Evolutionary conservation across 139 green algal species (phyloP), one percentile per base, ranked within the genome.

Genomic region (Diplosphaera chodatii): DNA sequence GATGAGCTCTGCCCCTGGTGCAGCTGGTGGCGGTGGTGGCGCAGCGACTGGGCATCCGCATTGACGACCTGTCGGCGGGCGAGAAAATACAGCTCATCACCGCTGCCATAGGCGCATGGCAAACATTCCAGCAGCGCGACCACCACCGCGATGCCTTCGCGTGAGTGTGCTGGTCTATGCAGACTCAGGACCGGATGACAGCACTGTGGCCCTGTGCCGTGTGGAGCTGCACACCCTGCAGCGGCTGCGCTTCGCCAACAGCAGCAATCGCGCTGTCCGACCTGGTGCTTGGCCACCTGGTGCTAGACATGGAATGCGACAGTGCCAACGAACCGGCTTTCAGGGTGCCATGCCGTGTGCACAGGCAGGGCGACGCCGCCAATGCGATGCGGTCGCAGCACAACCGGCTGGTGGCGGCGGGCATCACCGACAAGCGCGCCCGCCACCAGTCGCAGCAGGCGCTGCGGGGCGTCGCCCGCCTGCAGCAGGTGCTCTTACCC

Each of bases 41-140:
- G 62, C 25, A 27, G 3, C 34, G 59, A 0, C 55, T 75, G 67
- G 65, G 59, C 5, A 27, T 82, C 18, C 41, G 72, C 41, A 34
- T 63, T 1, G n/a, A 55, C 0, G 56, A 74, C 37, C 72, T 82
- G 64, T 55, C 29, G 25, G 1, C 32, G 1, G 68, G 68, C 1
- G 77, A 82, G 72, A 66, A 69, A 18, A 28, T 82, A 64, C 67
- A 76, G 67, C 68, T 82, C 4, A 67, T 73, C 18, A 62, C 70
- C 64, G 72, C 59, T 0, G 66, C 78, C 25, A 63, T 82, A 48
- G 63, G 72, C 23, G 64, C 77, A 18, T 82, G 77, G 77, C 67
- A 71, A 29, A 73, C 63, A 22, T 62, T 70, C 28, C 76, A 77
- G 65, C 68, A 76, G 77, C 64, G 34, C 18, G 40, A 65, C 55